Percentiles rank a stretch among this genome's conserved stretches.
These are phyloP conservation scores for Kalanchoe fedtschenkoi DNA, from an alignment of 164 flowering plant genomes.

Conservation along the genomic window DNA sequence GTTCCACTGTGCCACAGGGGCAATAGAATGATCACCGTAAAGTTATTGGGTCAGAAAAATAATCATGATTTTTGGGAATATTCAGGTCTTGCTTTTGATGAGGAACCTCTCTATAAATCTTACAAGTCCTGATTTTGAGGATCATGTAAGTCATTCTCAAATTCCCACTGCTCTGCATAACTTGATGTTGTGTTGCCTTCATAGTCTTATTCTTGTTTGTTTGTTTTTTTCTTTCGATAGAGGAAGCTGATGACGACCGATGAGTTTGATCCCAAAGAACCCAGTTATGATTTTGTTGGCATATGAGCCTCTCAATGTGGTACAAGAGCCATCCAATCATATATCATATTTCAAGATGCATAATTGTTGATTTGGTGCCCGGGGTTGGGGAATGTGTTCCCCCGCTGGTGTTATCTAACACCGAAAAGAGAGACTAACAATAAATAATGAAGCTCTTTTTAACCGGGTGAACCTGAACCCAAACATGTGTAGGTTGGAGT, in stretches of 20 bases:
- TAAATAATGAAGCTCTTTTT: not conserved
- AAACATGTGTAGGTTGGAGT: too few relatives aligned
- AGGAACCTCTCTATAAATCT: slow-evolving; percentile 56
- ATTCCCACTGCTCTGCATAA: not conserved
- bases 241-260: not conserved
- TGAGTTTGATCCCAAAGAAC: not conserved
- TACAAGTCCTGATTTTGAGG: slow-evolving; percentile 61
- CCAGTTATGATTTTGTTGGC: not conserved
- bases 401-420: not conserved
- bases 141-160: slow-evolving; percentile 34
- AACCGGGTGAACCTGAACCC: too few relatives aligned
- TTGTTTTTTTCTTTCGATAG: not conserved
- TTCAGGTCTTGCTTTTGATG: slow-evolving; percentile 76
- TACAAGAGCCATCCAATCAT: not conserved
- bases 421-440: not conserved
- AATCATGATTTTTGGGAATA: not conserved
- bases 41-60: not conserved
- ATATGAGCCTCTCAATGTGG: not conserved
- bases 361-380: not conserved
- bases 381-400: too few relatives aligned
- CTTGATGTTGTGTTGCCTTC: not conserved
- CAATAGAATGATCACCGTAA: too few relatives aligned
- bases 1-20: not conserved
- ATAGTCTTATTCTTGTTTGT: not conserved
- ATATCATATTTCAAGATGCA: not conserved